These are phyloP conservation scores for Gyromitra esculenta DNA, from an alignment of 2,329 filamentous ascomycete genomes.

Conservation along the genomic window DNA sequence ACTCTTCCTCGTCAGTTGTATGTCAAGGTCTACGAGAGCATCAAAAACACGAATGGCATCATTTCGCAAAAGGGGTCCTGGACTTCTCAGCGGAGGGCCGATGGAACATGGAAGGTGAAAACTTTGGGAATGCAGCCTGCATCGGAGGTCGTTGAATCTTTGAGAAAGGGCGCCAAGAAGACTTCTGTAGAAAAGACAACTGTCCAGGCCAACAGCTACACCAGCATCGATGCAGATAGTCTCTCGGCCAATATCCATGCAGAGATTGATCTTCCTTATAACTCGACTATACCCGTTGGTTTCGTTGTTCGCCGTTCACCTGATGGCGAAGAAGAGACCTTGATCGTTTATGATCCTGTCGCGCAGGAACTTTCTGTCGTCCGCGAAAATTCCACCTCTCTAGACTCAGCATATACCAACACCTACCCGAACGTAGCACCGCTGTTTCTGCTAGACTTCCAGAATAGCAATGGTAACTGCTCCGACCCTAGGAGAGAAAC, in stretches of 20 bases:
- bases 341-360: conserved; percentile 63
- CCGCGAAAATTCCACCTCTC: conserved; percentile 62
- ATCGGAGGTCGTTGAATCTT: conserved; percentile 61
- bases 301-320: conserved; percentile 63
- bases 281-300: conserved; percentile 61
- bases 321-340: conserved; percentile 62
- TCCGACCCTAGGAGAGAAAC: conserved; percentile 58
- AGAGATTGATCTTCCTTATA: conserved; percentile 13
- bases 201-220: conserved; percentile 21
- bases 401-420: conserved; percentile 63
- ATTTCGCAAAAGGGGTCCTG: conserved; percentile 58
- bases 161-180: conserved; percentile 58
- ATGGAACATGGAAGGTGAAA: conserved; percentile 62
- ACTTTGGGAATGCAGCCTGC: conserved; percentile 63
- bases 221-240: background rate
- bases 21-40: conserved; percentile 61
- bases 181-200: background rate
- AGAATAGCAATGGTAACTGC: background rate
- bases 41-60: conserved; percentile 61
- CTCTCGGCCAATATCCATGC: conserved; percentile 21
- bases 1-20: conserved; percentile 63
- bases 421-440: conserved; percentile 59
- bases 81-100: conserved; percentile 55
- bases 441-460: conserved; percentile 20
- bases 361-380: conserved; percentile 64